A percentile compares a stretch with the other conserved stretches of the same genome.
phyloP scores from a whole-genome alignment of 306 rosid species.

The Dalbergia oliveri region DNA sequence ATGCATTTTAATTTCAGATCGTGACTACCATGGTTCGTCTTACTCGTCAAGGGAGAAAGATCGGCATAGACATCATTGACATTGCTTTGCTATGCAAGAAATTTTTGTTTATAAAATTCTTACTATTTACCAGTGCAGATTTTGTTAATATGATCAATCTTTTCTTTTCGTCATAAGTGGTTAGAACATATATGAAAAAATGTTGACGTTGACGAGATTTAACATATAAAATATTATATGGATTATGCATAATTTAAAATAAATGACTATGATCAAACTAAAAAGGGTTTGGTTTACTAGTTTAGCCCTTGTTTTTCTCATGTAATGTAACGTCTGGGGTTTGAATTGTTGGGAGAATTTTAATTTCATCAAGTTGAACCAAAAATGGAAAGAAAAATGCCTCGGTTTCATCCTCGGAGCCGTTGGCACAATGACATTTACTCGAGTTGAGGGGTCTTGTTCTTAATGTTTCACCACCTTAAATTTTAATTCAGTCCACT shows the following conservation, averaged over 20 bases:
- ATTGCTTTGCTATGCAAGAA: background rate
- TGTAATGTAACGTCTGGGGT: no score
- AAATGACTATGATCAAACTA: no score
- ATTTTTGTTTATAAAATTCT: background rate
- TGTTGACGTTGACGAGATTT: background rate
- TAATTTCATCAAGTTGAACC: no score
- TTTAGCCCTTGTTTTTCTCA: no score
- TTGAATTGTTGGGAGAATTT: no score
- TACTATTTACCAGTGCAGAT: background rate
- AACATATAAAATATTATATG: background rate
- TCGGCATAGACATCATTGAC: slow-evolving; percentile 83
- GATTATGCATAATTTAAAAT: background rate
- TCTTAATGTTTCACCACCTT: no score
- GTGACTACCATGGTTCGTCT: slow-evolving; percentile 69
- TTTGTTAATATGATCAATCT: background rate
- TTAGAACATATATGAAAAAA: background rate
- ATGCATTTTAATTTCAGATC: slow-evolving; percentile 63
- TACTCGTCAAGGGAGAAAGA: slow-evolving; percentile 92
- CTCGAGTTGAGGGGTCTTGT: no score
- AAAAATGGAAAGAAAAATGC: no score
- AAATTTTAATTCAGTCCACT: no score
- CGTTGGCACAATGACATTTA: no score
- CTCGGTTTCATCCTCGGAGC: no score
- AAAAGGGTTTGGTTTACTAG: no score
- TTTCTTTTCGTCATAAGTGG: background rate